A percentile compares a stretch with the other conserved stretches of the same genome.
Conservation (phyloP, 2,329 filamentous ascomycete species). For the Septoria linicola region DNA sequence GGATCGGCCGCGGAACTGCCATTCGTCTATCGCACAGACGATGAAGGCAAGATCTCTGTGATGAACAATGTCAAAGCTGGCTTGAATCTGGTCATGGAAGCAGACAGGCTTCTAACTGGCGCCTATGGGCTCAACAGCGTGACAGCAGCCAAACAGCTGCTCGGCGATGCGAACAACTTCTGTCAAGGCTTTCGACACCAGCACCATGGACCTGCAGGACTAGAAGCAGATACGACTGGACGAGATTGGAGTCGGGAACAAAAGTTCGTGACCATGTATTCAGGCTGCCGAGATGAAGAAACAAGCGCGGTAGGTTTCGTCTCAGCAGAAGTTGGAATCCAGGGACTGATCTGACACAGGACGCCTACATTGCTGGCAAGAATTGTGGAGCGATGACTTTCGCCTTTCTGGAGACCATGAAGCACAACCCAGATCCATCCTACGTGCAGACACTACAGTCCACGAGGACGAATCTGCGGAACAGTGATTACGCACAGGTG, state of each 20-base stretch:
- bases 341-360: constrained; percentile 14
- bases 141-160: constrained; percentile 48
- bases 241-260: constrained; percentile 45
- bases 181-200: constrained; percentile 53
- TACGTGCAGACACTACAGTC: constrained; percentile 46
- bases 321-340: not conserved
- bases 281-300: constrained; percentile 53
- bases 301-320: constrained; percentile 32
- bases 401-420: constrained; percentile 50
- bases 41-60: constrained; percentile 56
- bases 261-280: constrained; percentile 52
- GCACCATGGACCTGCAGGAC: constrained; percentile 18
- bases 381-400: constrained; percentile 50
- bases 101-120: constrained; percentile 51
- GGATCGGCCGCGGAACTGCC: constrained; percentile 60
- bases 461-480: constrained; percentile 42
- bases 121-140: constrained; percentile 33
- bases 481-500: constrained; percentile 44
- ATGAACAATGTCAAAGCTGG: constrained; percentile 57
- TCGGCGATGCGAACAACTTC: constrained; percentile 55
- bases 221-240: constrained; percentile 41
- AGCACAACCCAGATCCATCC: constrained; percentile 33
- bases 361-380: constrained; percentile 46
- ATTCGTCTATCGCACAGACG: constrained; percentile 57
- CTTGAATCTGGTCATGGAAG: constrained; percentile 51